phyloP scores from a whole-genome alignment of 2,329 filamentous ascomycete species.

The Penicillium sp. region DNA sequence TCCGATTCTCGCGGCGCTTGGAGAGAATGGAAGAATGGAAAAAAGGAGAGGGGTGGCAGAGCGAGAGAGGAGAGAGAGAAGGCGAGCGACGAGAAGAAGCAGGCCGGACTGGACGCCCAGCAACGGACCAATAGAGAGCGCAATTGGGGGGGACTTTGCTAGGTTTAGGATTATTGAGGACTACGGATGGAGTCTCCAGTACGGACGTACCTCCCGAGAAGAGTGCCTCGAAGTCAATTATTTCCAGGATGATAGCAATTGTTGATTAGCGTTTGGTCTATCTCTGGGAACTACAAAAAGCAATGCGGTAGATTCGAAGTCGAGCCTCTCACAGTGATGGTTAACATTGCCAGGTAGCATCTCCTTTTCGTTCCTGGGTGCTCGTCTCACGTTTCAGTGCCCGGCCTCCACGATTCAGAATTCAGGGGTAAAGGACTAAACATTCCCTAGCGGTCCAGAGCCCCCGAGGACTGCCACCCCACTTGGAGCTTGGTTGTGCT shows the following conservation, averaged over 20 bases:
- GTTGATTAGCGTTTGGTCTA: too few relatives aligned
- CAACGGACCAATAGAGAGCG: not conserved
- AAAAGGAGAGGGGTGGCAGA: constrained; percentile 21
- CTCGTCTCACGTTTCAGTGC: not conserved
- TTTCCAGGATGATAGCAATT: not conserved
- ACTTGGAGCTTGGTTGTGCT: constrained; percentile 16
- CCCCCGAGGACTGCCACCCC: constrained; percentile 12
- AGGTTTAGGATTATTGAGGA: not conserved
- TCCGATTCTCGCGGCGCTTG: constrained; percentile 40
- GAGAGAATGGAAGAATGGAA: constrained; percentile 26
- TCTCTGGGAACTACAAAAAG: not conserved
- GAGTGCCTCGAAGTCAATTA: not conserved
- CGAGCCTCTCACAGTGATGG: not conserved
- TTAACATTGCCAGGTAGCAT: not conserved
- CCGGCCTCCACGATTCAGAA: constrained; percentile 3
- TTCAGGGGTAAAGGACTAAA: constrained; percentile 27
- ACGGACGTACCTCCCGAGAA: not conserved
- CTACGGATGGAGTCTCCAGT: not conserved
- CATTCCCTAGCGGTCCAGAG: constrained; percentile 14
- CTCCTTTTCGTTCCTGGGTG: not conserved
- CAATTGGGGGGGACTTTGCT: not conserved
- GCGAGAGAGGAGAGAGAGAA: not conserved
- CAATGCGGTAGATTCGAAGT: not conserved
- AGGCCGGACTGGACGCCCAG: not conserved
- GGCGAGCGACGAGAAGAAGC: not conserved